Evolutionary conservation across 352 stramenopile genomes (phyloP).

Genomic region (Globisporangium spinosum): DNA sequence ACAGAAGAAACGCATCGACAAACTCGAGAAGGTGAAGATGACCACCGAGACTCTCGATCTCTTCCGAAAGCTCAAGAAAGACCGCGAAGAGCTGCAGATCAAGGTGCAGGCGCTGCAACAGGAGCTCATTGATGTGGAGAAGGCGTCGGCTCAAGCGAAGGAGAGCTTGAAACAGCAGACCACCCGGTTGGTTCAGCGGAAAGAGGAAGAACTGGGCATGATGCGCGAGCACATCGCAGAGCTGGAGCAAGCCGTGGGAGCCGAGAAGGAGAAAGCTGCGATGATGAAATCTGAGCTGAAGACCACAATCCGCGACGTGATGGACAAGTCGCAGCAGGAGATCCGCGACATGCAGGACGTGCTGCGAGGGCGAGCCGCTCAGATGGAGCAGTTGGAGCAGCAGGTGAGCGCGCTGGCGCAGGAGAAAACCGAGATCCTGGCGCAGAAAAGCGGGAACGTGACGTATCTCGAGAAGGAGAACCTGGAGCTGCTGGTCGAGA

Average conservation of each 20-base stretch:
- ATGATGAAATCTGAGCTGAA: slow-evolving; percentile 31
- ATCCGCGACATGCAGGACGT: slow-evolving; percentile 46
- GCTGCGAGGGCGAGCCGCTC: slow-evolving; percentile 44
- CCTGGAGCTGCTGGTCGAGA: slow-evolving; percentile 57
- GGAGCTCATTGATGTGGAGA: slow-evolving; percentile 18
- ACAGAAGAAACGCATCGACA: slow-evolving; percentile 65
- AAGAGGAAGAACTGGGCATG: slow-evolving; percentile 39
- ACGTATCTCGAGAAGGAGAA: slow-evolving; percentile 70
- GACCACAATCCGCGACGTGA: slow-evolving; percentile 28
- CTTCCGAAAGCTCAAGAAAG: slow-evolving; percentile 64
- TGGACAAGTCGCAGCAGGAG: slow-evolving; percentile 50
- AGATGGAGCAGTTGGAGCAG: slow-evolving; percentile 37
- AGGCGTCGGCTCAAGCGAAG: slow-evolving; percentile 2
- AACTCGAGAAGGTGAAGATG: slow-evolving; percentile 84
- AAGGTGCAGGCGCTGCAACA: slow-evolving; percentile 38
- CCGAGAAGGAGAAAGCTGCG: slow-evolving; percentile 29
- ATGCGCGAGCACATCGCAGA: slow-evolving; percentile 42
- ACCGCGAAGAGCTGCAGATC: slow-evolving; percentile 44
- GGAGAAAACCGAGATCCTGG: slow-evolving; percentile 26
- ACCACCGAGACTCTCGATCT: slow-evolving; percentile 65
- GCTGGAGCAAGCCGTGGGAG: slow-evolving; percentile 30
- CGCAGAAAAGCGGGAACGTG: slow-evolving; percentile 36
- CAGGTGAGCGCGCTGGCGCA: slow-evolving; percentile 27
- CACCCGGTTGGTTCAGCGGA: slow-evolving; percentile 25
- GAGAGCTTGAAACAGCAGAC: slow-evolving; percentile 23